phyloP scores from a whole-genome alignment of 352 stramenopile genomes.

The Globisporangium lucens region DNA sequence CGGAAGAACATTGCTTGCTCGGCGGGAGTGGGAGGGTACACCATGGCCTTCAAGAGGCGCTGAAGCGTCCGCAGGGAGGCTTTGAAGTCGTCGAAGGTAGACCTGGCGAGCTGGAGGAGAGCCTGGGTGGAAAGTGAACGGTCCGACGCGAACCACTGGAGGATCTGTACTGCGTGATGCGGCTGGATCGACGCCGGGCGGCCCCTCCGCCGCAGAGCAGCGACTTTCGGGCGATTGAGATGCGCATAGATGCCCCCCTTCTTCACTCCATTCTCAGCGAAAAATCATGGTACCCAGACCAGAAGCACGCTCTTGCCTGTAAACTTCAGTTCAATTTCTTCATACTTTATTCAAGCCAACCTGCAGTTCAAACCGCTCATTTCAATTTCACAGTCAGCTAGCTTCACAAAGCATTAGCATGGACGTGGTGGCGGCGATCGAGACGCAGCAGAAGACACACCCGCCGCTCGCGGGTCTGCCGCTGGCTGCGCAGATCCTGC shows the following conservation, averaged over 20 bases:
- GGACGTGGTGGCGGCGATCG: constrained; percentile 32
- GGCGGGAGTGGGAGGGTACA: too few species aligned
- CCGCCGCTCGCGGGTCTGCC: constrained; percentile 42
- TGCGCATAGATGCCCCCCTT: background rate
- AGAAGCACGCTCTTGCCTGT: too few species aligned
- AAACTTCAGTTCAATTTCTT: too few species aligned
- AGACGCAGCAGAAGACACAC: constrained; percentile 43
- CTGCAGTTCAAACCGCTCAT: too few species aligned
- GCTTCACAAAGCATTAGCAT: constrained; percentile 1
- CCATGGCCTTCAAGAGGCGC: too few species aligned
- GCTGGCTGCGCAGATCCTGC: constrained; percentile 35
- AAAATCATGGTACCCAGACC: too few species aligned
- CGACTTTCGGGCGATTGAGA: background rate
- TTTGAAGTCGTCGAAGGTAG: too few species aligned
- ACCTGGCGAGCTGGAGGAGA: background rate
- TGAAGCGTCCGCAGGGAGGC: too few species aligned
- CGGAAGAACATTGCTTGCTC: too few species aligned
- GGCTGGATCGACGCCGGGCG: background rate
- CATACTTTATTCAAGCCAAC: too few species aligned
- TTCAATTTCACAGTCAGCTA: too few species aligned
- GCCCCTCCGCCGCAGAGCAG: background rate
- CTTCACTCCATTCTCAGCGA: background rate
- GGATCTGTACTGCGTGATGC: background rate
- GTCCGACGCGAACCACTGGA: background rate
- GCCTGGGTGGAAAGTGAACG: background rate